phyloP scores from a whole-genome alignment of 371 early-diverging fungal genomes.

The Mucor velutinosus region DNA sequence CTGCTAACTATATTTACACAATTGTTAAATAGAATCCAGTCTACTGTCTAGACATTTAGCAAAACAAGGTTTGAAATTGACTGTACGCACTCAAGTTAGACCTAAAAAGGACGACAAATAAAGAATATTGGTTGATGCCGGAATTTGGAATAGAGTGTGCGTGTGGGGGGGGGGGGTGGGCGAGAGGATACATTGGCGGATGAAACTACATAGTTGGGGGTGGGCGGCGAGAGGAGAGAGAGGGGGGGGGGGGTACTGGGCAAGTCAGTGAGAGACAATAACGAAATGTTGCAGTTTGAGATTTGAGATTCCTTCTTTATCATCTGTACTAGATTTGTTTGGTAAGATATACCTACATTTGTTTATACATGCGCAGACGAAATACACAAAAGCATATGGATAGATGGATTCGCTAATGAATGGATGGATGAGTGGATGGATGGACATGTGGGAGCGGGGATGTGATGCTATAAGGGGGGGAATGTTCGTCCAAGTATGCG shows the following conservation, averaged over 20 bases:
- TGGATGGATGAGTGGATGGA: constrained; percentile 9
- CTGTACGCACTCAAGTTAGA: constrained; percentile 52
- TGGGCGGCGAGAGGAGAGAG: neutral
- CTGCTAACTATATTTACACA: neutral
- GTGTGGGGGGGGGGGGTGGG: neutral
- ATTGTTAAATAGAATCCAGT: constrained; percentile 55
- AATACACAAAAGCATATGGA: neutral
- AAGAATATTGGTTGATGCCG: neutral
- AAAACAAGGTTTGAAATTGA: constrained; percentile 66
- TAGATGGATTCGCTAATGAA: neutral
- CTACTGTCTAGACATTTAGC: constrained; percentile 66
- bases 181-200: neutral
- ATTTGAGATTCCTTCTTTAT: constrained; percentile 6
- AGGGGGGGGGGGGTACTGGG: neutral
- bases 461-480: neutral
- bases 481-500: neutral
- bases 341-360: constrained; percentile 1
- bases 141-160: neutral
- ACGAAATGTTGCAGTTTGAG: neutral
- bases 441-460: constrained; percentile 9
- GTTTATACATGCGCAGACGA: neutral
- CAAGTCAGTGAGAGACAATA: neutral
- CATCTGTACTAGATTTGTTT: constrained; percentile 12
- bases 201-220: neutral
- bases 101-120: constrained; percentile 18